Base-by-base conservation (phyloP, 352 stramenopile species). In the Thalassiosira sp. region DNA sequence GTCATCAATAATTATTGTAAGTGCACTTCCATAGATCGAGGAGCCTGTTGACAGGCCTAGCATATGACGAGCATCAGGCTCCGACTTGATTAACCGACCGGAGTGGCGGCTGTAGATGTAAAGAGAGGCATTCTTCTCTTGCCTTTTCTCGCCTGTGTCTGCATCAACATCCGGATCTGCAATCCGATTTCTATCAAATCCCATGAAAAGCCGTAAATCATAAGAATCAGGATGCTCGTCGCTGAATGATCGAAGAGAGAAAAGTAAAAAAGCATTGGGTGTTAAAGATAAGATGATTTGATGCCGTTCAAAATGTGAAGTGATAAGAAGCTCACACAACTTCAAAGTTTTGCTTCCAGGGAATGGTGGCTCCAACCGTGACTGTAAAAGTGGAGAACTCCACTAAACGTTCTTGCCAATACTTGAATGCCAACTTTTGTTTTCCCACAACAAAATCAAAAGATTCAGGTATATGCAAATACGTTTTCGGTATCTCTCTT, bases 1-100 rank as follows among this genome's bases (percentile, higher is more conserved):
- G 48, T 85, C 77, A 57, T 85, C 77, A 22, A 85, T 45, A 33
- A 85, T 70, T 10, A 85, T 56, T 1, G 65, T 82, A 10, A 85
- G 25, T 24, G 65, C 77, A 66, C 15, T 8, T 22, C 15, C 43
- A 25, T 51, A 51, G 11, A 27, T 5, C 3, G 43, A 27, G 11
- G 43, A 27, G 16, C 43, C 16, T 27, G 15, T 51, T 51, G 43
- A 51, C 43, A 51, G 18, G 43, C 43, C 43, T 51, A 51, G 25
- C 13, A 51, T 51, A 11, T 51, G 20, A 62, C 42, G 18, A 43
- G 61, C 61, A 76, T 85, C 72, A n/a, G 67, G 58, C n/a, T 56
- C 16, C 6, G 64, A 42, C 51, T 81, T 79, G 28, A 85, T 80
- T 3, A 81, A 35, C 24, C 71, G 56, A 20, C 76, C 76, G 10